These are phyloP conservation scores for Marasmius tenuissimus DNA, from an alignment of 1,284 basidiomycete genomes.

Conservation along the genomic window DNA sequence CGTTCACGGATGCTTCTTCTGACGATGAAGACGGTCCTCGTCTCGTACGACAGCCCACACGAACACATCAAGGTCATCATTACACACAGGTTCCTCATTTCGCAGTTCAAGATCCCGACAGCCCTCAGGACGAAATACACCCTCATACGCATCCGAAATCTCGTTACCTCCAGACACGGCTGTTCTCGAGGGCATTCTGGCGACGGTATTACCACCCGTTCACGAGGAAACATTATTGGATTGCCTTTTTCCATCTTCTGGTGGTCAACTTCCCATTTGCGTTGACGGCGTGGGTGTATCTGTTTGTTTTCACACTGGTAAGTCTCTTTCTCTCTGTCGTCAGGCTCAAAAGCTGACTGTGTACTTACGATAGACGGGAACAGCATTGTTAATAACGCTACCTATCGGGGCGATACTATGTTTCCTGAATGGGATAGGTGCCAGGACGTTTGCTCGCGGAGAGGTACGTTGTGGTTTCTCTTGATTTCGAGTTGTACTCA, in stretches of 20 bases:
- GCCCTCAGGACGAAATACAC: constrained; percentile 6
- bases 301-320: constrained; percentile 78
- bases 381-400: constrained; percentile 70
- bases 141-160: constrained; percentile 10
- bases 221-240: constrained; percentile 52
- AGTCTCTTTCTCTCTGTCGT: constrained; percentile 25
- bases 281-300: constrained; percentile 67
- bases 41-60: neutral
- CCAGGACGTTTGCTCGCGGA: constrained; percentile 64
- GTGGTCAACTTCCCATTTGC: constrained; percentile 77
- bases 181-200: constrained; percentile 38
- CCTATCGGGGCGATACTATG: constrained; percentile 76
- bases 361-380: constrained; percentile 54
- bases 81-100: neutral
- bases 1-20: neutral
- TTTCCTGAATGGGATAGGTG: constrained; percentile 73
- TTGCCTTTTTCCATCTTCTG: constrained; percentile 63
- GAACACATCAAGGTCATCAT: neutral
- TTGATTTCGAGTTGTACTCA: constrained; percentile 7
- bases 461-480: constrained; percentile 46
- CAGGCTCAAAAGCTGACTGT: constrained; percentile 4
- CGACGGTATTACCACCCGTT: constrained; percentile 65
- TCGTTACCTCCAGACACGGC: constrained; percentile 8
- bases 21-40: neutral
- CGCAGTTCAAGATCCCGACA: neutral